Evolutionary conservation across 2,329 filamentous ascomycete genomes (phyloP).

Genomic region (Incumbomyces delicatus): DNA sequence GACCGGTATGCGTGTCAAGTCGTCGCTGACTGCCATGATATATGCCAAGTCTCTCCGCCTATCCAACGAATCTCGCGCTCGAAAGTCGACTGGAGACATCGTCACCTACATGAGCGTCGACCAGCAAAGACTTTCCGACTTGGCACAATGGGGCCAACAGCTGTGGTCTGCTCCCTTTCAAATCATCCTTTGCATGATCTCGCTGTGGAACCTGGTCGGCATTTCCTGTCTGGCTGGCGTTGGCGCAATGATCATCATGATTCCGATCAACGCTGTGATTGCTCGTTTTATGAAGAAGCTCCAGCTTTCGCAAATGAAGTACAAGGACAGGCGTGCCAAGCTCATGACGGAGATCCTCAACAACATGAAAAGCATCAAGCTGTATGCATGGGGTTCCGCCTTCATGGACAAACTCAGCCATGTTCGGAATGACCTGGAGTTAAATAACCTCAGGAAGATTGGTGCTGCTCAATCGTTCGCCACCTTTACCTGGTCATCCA

Average conservation of each 20-base stretch:
- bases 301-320: conserved; percentile 97
- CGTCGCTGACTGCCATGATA: conserved; percentile 77
- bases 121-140: conserved; percentile 84
- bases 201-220: conserved; percentile 88
- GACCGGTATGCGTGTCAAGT: conserved; percentile 94
- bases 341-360: conserved; percentile 96
- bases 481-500: conserved; percentile 97
- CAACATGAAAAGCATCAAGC: conserved; percentile 99
- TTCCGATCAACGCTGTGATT: conserved; percentile 87
- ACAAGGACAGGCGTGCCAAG: conserved; percentile 87
- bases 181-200: conserved; percentile 89
- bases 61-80: conserved; percentile 81
- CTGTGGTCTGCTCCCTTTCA: conserved; percentile 96
- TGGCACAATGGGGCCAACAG: conserved; percentile 92
- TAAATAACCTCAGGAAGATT: conserved; percentile 92
- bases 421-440: conserved; percentile 88
- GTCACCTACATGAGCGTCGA: conserved; percentile 99
- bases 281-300: conserved; percentile 87
- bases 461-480: conserved; percentile 87
- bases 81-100: conserved; percentile 92
- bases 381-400: conserved; percentile 93
- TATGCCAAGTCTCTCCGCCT: conserved; percentile 84
- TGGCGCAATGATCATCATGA: conserved; percentile 92
- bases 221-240: conserved; percentile 93
- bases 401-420: conserved; percentile 97